phyloP scores from a whole-genome alignment of 2,329 filamentous ascomycete species.

The Emergomyces africanus region DNA sequence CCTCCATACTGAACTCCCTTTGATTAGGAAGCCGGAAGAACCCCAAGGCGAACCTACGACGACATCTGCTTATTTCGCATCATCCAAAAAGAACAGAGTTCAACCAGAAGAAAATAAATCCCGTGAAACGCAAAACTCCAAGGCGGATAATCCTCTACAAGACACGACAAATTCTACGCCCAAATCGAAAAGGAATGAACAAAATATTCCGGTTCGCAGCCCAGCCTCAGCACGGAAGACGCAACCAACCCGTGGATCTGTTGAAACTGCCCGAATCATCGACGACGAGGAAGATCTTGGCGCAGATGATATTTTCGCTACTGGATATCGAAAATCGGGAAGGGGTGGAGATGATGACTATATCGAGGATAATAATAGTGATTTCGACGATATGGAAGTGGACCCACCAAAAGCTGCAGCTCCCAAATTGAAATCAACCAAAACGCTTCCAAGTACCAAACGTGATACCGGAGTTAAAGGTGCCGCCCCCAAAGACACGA shows the following conservation, averaged over 20 bases:
- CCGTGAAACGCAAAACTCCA: conserved; percentile 12
- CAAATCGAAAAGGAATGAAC: conserved; percentile 33
- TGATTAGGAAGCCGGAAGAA: conserved; percentile 34
- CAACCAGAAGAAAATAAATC: conserved; percentile 20
- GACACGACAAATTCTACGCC: conserved; percentile 22
- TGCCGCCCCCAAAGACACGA: conserved; percentile 34
- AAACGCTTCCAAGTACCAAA: conserved; percentile 18
- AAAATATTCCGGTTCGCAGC: conserved; percentile 40
- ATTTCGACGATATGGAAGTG: conserved; percentile 51
- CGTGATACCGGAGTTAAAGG: conserved; percentile 42
- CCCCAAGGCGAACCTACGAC: conserved; percentile 45
- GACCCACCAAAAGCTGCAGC: conserved; percentile 45
- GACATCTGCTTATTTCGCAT: conserved; percentile 51
- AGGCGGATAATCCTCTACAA: conserved; percentile 19
- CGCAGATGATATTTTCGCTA: conserved; percentile 75
- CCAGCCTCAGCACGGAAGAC: conserved; percentile 8
- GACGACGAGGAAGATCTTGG: conserved; percentile 55
- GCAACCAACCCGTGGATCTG: conserved; percentile 9
- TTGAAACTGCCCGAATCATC: conserved; percentile 30
- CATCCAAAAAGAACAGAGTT: conserved; percentile 43
- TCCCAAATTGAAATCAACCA: conserved; percentile 29
- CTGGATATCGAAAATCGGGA: conserved; percentile 51
- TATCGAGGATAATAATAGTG: conserved; percentile 53
- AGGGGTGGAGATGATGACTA: conserved; percentile 58
- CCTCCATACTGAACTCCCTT: conserved; percentile 1